Evolutionary conservation across 768 basidiomycete species (phyloP), one percentile per base, ranked within the genome.

Genomic region (Hygrophorus pudorinus): DNA sequence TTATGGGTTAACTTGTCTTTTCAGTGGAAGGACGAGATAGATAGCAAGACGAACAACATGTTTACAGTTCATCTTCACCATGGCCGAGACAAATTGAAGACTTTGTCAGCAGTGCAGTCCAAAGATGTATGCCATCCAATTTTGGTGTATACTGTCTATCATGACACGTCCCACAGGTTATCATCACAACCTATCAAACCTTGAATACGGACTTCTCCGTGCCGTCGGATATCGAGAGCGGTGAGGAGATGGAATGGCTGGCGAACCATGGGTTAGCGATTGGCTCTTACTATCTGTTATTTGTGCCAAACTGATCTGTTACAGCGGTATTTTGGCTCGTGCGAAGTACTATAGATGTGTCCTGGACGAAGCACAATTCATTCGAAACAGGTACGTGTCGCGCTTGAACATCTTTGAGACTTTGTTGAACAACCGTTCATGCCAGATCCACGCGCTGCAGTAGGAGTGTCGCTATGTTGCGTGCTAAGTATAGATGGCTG

Each of bases 361-460:
- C 44, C 71, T 84, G 3, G 88, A 91, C 51, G 88, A 91, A 56
- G 82, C 84, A 0, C 85, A 85, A 53, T 81, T 78, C 53, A 80
- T 84, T 50, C 72, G 82, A 18, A 85, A 84, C 52, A 68, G 80
- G 72, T 73, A 28, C 24, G 42, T 39, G 28, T 18, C 11, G 4
- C 47, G 38, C 24, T n/a, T 43, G 30, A 41, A 18, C 37, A 41
- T 38, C 21, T 12, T 28, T 39, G 8, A 42, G 12, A 30, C 30
- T 41, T 29, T 8, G 2, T 35, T 21, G 3, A 13, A 31, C 40
- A 38, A 13, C 39, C 20, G 21, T 24, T 6, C 32, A 41, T 3
- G 28, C 5, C 48, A 79, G 77, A 29, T 59, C 62, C 9, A 82
- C 81, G 2, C 72, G 73, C 4, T 66, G 74, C 8, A 83, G 79